Evolutionary conservation across 2,329 filamentous ascomycete genomes (phyloP).

Genomic region (Trichophyton equinum): DNA sequence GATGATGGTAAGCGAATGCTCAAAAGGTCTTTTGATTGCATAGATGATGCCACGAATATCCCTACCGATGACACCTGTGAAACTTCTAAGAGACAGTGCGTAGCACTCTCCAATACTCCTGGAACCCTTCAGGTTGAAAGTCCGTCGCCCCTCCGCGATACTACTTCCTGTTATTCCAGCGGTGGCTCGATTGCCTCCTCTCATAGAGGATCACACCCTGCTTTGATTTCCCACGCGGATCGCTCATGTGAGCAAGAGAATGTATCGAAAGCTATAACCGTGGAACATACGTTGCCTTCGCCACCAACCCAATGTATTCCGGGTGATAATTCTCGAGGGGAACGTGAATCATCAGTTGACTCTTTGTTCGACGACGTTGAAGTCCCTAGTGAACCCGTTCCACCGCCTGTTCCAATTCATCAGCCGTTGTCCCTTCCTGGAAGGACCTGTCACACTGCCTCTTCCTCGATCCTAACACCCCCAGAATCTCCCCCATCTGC

Average conservation of each 20-base stretch:
- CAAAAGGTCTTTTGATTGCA: background rate
- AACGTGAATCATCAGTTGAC: conserved; percentile 9
- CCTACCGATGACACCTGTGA: background rate
- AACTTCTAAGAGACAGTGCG: background rate
- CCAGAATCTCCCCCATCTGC: background rate
- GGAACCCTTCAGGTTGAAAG: background rate
- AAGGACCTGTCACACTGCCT: background rate
- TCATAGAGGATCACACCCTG: no score
- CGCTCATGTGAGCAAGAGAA: no score
- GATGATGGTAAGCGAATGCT: background rate
- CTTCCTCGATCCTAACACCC: background rate
- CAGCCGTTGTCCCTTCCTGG: background rate
- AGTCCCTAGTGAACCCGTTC: background rate
- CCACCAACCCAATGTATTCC: background rate
- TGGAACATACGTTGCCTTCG: background rate
- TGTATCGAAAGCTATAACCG: no score
- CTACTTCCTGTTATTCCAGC: background rate
- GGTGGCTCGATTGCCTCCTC: no score
- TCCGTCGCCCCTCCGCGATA: background rate
- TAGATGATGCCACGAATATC: background rate
- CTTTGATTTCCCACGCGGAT: no score
- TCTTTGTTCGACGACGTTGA: conserved; percentile 7
- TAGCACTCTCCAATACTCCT: no score
- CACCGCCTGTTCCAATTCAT: background rate
- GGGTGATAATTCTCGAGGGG: background rate